Evolutionary conservation across 805 yeast genomes (phyloP), one percentile per base, ranked within the genome.

Genomic region (Kodamaea fukazawae): DNA sequence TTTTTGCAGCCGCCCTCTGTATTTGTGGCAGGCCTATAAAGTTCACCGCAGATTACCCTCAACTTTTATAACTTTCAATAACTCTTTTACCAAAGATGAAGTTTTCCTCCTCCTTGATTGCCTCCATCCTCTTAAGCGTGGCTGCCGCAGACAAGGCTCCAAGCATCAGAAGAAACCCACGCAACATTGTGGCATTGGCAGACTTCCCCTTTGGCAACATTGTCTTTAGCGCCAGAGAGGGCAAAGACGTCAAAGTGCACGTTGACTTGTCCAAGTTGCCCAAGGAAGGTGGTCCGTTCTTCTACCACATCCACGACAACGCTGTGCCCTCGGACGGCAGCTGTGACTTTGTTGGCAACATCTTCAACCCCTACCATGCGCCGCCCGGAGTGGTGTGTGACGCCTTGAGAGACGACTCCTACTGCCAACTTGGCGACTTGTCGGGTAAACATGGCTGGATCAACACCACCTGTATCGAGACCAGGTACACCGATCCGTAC

Each of bases 391-490:
- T 25, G 8, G 16, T 8, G 2, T 81, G 87, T 58, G 81, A 73
- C 38, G 48, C 58, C 18, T 65, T 67, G 41, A 65, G 65, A 12
- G 67, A 73, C 49, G 83, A 83, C 58, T 58, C 80, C 6, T 65
- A 57, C 26, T 83, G 88, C 57, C 80, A 80, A 59, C 76, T 83
- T 30, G 91, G 91, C 42, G 90, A 83, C 54, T 75, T 83, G 50
- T 76, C 86, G 26, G 91, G 91, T 32, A 83, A 83, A 57, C 89
- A 83, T 60, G 91, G 91, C 9, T 73, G 65, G 63, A 79, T 84
- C 53, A 73, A 81, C 54, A 72, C 86, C 14, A 81, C 86, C 9
- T 81, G 87, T 55, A 81, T 76, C 58, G 83, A 81, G 58, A 65
- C 78, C 20, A 68, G 70, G 43, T 84, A 79, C 57, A 62, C 70